A percentile compares a stretch with the other conserved stretches of the same genome.
phyloP scores from a whole-genome alignment of 192 early-diverging fungal genomes.

The Backusella parvicylindrica region DNA sequence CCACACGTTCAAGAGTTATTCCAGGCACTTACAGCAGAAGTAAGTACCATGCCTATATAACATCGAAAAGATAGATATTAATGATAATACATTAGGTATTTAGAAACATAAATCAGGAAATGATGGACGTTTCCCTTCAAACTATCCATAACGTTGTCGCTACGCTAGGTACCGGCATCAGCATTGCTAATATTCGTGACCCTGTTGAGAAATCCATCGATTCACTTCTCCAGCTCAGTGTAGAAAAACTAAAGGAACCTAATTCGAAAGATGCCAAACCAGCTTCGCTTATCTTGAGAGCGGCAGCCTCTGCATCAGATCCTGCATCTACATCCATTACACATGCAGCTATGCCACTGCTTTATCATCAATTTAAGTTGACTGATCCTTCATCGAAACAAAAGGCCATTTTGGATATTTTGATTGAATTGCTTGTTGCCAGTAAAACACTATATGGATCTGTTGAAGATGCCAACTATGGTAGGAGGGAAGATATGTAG shows the following conservation, averaged over 20 bases:
- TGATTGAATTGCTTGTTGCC: constrained; percentile 71
- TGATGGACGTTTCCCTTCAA: constrained; percentile 61
- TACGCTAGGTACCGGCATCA: constrained; percentile 61
- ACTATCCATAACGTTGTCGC: constrained; percentile 63
- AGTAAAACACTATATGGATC: constrained; percentile 59
- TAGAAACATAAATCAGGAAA: constrained; percentile 64
- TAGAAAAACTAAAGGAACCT: constrained; percentile 55
- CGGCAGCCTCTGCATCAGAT: constrained; percentile 65
- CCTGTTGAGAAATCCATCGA: constrained; percentile 48
- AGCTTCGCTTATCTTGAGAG: constrained; percentile 58
- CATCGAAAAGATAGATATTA: background rate
- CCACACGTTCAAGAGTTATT: constrained; percentile 73
- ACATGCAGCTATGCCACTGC: constrained; percentile 55
- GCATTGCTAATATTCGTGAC: constrained; percentile 36
- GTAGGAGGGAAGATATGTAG: constrained; percentile 23
- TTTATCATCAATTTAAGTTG: constrained; percentile 54
- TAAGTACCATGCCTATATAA: background rate
- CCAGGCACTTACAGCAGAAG: constrained; percentile 63
- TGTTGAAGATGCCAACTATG: constrained; percentile 35
- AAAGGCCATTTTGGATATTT: constrained; percentile 60
- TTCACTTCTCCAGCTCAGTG: constrained; percentile 49
- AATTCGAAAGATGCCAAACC: constrained; percentile 67
- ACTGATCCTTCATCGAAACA: constrained; percentile 51
- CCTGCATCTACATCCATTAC: constrained; percentile 61
- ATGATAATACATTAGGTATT: constrained; percentile 44